These are phyloP conservation scores for Protomyces pachydermus DNA, from an alignment of 1,139 yeast species.

Conservation along the genomic window DNA sequence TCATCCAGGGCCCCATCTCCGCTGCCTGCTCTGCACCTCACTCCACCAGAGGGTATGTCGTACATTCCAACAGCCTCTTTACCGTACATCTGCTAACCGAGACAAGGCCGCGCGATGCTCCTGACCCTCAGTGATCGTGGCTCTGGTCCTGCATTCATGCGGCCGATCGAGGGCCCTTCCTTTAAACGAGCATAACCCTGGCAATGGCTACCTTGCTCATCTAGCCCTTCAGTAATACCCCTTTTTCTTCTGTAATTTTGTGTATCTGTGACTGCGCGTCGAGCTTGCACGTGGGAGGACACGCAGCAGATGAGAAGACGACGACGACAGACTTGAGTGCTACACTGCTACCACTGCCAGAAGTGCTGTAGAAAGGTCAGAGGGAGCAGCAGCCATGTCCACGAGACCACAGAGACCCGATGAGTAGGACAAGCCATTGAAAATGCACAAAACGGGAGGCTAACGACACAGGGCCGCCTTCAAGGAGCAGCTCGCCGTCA, in stretches of 20 bases:
- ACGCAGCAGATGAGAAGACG: too few species aligned
- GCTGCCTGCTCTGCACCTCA: neutral
- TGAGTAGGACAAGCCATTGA: neutral
- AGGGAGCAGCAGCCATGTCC: neutral
- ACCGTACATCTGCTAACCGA: neutral
- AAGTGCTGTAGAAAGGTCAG: neutral
- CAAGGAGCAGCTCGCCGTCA: constrained; percentile 19
- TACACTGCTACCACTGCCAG: too few species aligned
- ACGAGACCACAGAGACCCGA: constrained; percentile 1
- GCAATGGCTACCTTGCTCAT: too few species aligned
- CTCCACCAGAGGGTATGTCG: neutral
- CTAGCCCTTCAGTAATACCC: too few species aligned
- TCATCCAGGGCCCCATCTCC: neutral
- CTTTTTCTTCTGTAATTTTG: too few species aligned
- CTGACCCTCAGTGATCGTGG: neutral
- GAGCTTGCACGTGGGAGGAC: too few species aligned
- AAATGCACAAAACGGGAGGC: neutral
- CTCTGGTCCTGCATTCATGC: neutral
- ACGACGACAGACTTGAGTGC: too few species aligned
- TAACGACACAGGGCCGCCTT: neutral
- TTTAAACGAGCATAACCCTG: too few species aligned
- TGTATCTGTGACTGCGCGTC: too few species aligned
- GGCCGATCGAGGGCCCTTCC: neutral
- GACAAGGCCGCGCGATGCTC: neutral
- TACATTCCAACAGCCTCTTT: neutral